Percentiles rank a stretch among this genome's conserved stretches.
These are phyloP conservation scores for Claviceps sp. DNA, from an alignment of 2,329 filamentous ascomycete genomes.

Conservation along the genomic window DNA sequence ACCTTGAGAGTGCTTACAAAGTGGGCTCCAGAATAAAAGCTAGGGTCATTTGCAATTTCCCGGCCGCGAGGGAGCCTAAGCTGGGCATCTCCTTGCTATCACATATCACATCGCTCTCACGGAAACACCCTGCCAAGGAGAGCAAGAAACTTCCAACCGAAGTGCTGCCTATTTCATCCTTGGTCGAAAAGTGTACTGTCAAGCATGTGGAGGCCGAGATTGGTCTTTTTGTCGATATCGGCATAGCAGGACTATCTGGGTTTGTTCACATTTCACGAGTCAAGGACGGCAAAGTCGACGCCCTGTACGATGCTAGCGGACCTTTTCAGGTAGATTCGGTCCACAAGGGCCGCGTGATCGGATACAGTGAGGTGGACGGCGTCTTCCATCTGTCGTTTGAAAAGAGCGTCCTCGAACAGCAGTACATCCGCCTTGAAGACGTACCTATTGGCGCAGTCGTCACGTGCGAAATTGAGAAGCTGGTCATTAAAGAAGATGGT, in stretches of 20 bases:
- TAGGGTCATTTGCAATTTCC: constrained; percentile 79
- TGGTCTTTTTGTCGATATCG: constrained; percentile 67
- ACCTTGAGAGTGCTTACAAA: constrained; percentile 68
- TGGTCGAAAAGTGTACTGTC: constrained; percentile 66
- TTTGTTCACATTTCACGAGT: constrained; percentile 93
- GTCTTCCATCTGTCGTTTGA: constrained; percentile 78
- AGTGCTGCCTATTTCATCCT: constrained; percentile 55
- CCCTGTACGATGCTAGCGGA: constrained; percentile 62
- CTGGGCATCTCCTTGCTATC: constrained; percentile 78
- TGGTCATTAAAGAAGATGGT: constrained; percentile 66
- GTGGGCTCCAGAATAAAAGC: constrained; percentile 73
- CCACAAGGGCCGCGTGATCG: constrained; percentile 70
- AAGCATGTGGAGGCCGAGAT: constrained; percentile 66
- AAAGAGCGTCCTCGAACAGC: constrained; percentile 67
- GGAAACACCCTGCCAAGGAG: constrained; percentile 25
- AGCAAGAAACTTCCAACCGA: constrained; percentile 38
- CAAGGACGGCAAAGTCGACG: constrained; percentile 79
- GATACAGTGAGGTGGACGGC: constrained; percentile 79
- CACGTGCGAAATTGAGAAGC: constrained; percentile 70
- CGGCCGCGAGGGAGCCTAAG: constrained; percentile 64
- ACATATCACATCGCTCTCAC: constrained; percentile 57
- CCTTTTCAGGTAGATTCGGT: constrained; percentile 64
- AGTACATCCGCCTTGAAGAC: constrained; percentile 85
- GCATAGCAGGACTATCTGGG: constrained; percentile 50
- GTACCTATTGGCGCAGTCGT: constrained; percentile 69